These are phyloP conservation scores for Mycosphaerella arachidis DNA, from an alignment of 2,329 filamentous ascomycete species.

Conservation along the genomic window DNA sequence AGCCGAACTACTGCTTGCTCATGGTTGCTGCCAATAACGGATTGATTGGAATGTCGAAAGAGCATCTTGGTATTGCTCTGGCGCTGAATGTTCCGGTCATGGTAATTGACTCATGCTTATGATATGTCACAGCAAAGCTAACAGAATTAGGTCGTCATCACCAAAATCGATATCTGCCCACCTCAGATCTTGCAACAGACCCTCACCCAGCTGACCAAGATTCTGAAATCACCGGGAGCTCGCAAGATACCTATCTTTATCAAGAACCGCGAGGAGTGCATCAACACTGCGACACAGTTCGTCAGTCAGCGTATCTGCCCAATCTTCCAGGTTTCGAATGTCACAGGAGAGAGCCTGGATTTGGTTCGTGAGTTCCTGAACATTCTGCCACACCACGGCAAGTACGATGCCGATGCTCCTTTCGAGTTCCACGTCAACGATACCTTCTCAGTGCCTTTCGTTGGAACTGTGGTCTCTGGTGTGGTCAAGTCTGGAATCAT, in stretches of 20 bases:
- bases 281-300: constrained; percentile 94
- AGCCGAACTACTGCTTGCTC: constrained; percentile 92
- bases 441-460: constrained; percentile 95
- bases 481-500: constrained; percentile 80
- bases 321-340: constrained; percentile 96
- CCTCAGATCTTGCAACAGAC: constrained; percentile 94
- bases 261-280: constrained; percentile 82
- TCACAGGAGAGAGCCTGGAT: constrained; percentile 86
- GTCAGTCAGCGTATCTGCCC: constrained; percentile 93
- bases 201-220: constrained; percentile 82
- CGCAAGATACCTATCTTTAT: constrained; percentile 96
- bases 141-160: constrained; percentile 62
- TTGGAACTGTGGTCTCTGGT: constrained; percentile 91
- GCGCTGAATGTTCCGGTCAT: constrained; percentile 96
- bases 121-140: constrained; percentile 86
- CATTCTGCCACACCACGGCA: constrained; percentile 88
- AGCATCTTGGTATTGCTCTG: constrained; percentile 90
- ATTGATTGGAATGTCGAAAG: constrained; percentile 88
- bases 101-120: constrained; percentile 51
- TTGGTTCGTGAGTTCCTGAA: constrained; percentile 90
- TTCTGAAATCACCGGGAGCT: constrained; percentile 88
- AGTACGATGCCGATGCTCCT: constrained; percentile 80
- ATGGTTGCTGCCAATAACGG: constrained; percentile 99
- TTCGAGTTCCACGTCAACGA: constrained; percentile 97
- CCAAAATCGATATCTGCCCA: constrained; percentile 97